phyloP scores from a whole-genome alignment of 257 asterid genomes.

The Euphrasia confusa region DNA sequence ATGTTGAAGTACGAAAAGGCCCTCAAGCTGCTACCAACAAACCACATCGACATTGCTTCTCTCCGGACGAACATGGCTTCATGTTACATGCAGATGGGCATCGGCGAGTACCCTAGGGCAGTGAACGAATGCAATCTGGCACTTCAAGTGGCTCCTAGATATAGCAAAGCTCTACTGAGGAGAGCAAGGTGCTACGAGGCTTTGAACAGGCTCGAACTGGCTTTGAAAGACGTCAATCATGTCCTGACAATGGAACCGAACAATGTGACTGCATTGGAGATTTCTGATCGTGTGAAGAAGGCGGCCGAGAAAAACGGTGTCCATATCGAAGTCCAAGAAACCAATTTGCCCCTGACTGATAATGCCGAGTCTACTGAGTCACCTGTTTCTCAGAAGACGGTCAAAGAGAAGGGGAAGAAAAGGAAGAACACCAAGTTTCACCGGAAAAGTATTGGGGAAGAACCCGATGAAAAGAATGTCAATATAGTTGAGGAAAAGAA shows the following conservation, averaged over 20 bases:
- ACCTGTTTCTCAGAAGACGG: constrained; percentile 36
- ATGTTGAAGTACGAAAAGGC: constrained; percentile 91
- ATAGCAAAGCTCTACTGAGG: constrained; percentile 73
- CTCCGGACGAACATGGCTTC: constrained; percentile 82
- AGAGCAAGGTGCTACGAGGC: constrained; percentile 80
- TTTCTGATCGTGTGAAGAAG: constrained; percentile 50
- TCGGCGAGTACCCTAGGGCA: constrained; percentile 90
- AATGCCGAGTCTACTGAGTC: constrained; percentile 20
- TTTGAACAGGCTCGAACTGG: constrained; percentile 69
- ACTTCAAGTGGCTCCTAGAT: constrained; percentile 82
- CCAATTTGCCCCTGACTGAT: constrained; percentile 33
- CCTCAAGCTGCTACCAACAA: constrained; percentile 62
- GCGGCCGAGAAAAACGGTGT: constrained; percentile 46
- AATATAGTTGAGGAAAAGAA: constrained; percentile 48
- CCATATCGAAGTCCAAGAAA: constrained; percentile 45
- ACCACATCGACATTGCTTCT: constrained; percentile 78
- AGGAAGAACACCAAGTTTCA: constrained; percentile 52
- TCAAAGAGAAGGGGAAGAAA: constrained; percentile 51
- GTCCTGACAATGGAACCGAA: constrained; percentile 79
- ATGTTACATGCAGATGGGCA: constrained; percentile 87
- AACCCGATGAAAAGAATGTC: constrained; percentile 43
- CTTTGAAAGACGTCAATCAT: constrained; percentile 60
- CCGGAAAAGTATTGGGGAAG: constrained; percentile 38
- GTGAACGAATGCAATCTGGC: constrained; percentile 81
- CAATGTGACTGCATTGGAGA: constrained; percentile 71